Conservation (phyloP, 306 rosid species). For the Delonix regia region DNA sequence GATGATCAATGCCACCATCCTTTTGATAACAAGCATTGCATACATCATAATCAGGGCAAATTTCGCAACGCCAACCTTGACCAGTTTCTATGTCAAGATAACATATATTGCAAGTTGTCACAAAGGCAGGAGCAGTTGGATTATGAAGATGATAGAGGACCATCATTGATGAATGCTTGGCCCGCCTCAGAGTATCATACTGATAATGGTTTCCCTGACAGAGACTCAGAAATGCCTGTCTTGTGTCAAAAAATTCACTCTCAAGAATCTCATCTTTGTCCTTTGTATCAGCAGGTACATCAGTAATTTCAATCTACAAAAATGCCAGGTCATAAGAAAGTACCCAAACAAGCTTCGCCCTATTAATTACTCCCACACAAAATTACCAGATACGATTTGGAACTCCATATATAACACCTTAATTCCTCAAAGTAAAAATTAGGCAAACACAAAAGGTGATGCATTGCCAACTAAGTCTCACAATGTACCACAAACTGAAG, state of each 20-base stretch:
- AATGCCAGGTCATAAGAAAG: constrained; percentile 19
- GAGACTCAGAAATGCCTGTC: constrained; percentile 97
- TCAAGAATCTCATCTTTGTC: constrained; percentile 97
- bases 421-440: constrained; percentile 4
- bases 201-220: constrained; percentile 99
- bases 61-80: constrained; percentile 99
- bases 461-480: constrained; percentile 18
- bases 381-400: constrained; percentile 7
- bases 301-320: constrained; percentile 74
- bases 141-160: constrained; percentile 98
- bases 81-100: constrained; percentile 92
- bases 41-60: constrained; percentile 91
- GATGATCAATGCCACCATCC: constrained; percentile 84
- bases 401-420: constrained; percentile 11
- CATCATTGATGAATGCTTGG: constrained; percentile 99
- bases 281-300: constrained; percentile 80
- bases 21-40: constrained; percentile 94
- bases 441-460: not conserved
- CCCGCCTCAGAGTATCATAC: constrained; percentile 94
- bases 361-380: constrained; percentile 4
- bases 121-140: constrained; percentile 98
- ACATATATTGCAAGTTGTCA: constrained; percentile 75
- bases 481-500: constrained; percentile 2
- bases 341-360: not conserved
- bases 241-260: constrained; percentile 98